Base-by-base conservation (phyloP, 148 eudicot genomes). In the Rhododendron molle region DNA sequence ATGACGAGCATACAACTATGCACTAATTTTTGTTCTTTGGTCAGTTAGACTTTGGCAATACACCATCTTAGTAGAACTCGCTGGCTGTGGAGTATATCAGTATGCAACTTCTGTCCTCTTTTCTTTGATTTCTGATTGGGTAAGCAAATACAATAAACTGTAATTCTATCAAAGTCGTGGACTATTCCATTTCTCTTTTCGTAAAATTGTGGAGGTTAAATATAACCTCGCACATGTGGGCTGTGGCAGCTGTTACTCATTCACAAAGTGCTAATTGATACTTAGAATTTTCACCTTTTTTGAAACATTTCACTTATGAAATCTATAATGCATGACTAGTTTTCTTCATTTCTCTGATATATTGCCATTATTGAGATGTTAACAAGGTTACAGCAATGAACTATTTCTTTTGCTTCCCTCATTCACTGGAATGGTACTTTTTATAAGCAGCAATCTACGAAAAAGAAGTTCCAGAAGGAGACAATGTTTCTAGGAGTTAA, bases 401-500 rank as follows among this genome's bases (percentile, higher is more conserved):
- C 67, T 58, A 67, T 40, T 77, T 44, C 69, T 77, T 21, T 83
- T 83, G 73, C 23, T 60, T 73, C 60, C 77, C 9, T 28, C 40
- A 47, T 81, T 58, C 15, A 21, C 73, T 83, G 38, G 28, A 65
- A 11, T 73, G 78, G 81, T 38, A 7, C 50, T 81, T 60, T 77
- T 40, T 54, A 83, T 83, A 54, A 78, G 88, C 96, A 97, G 99
- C 85, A 90, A 88, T 89, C 98, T 50, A 87, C 88, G 34, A 90
- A 87, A 72, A 93, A 88, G 90, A 90, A 93, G 78, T 92, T 94
- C 47, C 96, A 92, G 44, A 89, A 65, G 85, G 99, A 97, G 89
- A 97, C 99, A 62, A 87, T 88, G 90, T 97, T 93, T 82, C 92
- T 97, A 52, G 98, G 94, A 72, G 95, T 97, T 65, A 90, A 90